Evolutionary conservation across 495 filamentous ascomycete species (phyloP).

Genomic region (Echria macrotheca): DNA sequence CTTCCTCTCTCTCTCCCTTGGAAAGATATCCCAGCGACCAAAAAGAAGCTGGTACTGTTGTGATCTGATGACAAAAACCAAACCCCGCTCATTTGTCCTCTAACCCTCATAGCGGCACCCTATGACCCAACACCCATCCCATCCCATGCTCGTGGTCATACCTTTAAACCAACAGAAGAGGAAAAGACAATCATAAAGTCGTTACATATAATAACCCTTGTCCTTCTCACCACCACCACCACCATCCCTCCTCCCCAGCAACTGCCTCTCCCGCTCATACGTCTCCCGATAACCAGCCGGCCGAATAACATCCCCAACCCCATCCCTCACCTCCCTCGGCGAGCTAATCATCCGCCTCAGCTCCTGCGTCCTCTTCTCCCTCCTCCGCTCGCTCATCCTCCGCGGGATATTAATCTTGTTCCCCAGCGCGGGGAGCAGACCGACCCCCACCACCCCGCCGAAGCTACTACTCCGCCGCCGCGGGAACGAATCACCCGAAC

Average conservation of each 20-base stretch:
- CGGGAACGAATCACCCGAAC: constrained; percentile 3
- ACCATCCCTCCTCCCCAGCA: no score
- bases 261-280: no score
- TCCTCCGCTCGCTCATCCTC: constrained; percentile 54
- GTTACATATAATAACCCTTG: not conserved
- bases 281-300: constrained; percentile 27
- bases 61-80: no score
- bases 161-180: no score
- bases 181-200: not conserved
- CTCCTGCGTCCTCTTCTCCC: constrained; percentile 59
- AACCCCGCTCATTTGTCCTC: no score
- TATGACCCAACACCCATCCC: no score
- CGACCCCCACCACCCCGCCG: constrained; percentile 4
- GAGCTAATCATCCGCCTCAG: constrained; percentile 63
- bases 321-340: constrained; percentile 45
- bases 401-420: constrained; percentile 44
- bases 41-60: no score
- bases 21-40: no score
- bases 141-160: no score
- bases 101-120: no score
- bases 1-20: no score
- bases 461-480: not conserved
- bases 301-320: constrained; percentile 47
- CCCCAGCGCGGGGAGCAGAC: constrained; percentile 31
- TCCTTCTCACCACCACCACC: no score